phyloP scores from a whole-genome alignment of 495 filamentous ascomycete species.

The Talaromyces adpressus region DNA sequence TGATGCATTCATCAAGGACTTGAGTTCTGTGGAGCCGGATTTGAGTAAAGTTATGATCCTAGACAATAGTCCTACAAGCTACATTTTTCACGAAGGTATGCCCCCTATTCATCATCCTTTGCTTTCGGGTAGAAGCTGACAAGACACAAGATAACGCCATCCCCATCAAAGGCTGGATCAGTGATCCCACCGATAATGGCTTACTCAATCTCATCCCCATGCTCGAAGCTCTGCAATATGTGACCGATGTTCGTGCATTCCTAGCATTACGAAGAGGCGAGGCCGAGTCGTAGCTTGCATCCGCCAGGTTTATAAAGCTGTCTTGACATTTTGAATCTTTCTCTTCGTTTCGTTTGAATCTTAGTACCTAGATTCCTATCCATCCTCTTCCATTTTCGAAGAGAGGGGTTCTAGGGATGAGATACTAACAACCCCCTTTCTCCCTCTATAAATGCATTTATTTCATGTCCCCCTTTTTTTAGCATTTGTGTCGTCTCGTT shows the following conservation, averaged over 20 bases:
- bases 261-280: slow-evolving; percentile 84
- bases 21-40: slow-evolving; percentile 92
- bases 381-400: neutral
- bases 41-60: slow-evolving; percentile 96
- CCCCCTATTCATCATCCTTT: neutral
- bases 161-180: slow-evolving; percentile 90
- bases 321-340: neutral
- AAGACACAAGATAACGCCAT: slow-evolving; percentile 71
- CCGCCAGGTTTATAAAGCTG: neutral
- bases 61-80: slow-evolving; percentile 96
- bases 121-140: neutral
- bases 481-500: too few species aligned
- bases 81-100: slow-evolving; percentile 95
- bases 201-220: slow-evolving; percentile 88
- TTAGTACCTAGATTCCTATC: neutral
- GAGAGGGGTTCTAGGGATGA: neutral
- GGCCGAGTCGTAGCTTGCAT: slow-evolving; percentile 31
- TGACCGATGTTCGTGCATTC: slow-evolving; percentile 86
- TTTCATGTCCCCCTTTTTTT: neutral
- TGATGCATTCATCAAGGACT: slow-evolving; percentile 95
- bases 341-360: neutral
- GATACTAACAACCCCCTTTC: neutral
- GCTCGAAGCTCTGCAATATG: slow-evolving; percentile 91
- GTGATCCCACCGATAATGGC: slow-evolving; percentile 83
- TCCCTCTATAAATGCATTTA: neutral